These are phyloP conservation scores for Tetracladium setigerum DNA, from an alignment of 495 filamentous ascomycete species.

Conservation along the genomic window DNA sequence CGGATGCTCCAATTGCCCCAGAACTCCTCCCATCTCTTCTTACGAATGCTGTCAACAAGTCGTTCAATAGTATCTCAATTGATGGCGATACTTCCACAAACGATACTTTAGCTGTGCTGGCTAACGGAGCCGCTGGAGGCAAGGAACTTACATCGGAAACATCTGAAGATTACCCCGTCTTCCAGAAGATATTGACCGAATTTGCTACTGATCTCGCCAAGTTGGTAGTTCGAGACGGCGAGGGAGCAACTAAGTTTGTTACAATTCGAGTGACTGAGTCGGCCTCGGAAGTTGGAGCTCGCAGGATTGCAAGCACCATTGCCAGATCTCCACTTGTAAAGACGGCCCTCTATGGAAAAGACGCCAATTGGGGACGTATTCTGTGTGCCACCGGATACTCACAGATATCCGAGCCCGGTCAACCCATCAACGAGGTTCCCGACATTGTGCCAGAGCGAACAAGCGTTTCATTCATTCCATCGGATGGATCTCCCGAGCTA, in stretches of 20 bases:
- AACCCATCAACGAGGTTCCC: slow-evolving; percentile 43
- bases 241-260: slow-evolving; percentile 97
- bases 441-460: slow-evolving; percentile 75
- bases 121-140: slow-evolving; percentile 89
- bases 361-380: slow-evolving; percentile 98
- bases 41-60: slow-evolving; percentile 66
- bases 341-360: slow-evolving; percentile 91
- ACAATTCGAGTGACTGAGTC: slow-evolving; percentile 78
- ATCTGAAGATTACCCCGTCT: slow-evolving; percentile 55
- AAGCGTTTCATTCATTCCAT: slow-evolving; percentile 85
- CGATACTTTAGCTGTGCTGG: slow-evolving; percentile 88
- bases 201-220: slow-evolving; percentile 83
- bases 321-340: slow-evolving; percentile 94
- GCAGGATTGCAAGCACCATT: slow-evolving; percentile 75
- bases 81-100: slow-evolving; percentile 97
- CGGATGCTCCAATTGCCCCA: slow-evolving; percentile 77
- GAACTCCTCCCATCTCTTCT: slow-evolving; percentile 61
- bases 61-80: slow-evolving; percentile 95
- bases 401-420: slow-evolving; percentile 50
- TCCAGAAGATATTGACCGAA: slow-evolving; percentile 60
- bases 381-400: slow-evolving; percentile 93
- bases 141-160: slow-evolving; percentile 45
- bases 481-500: slow-evolving; percentile 71
- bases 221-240: slow-evolving; percentile 90
- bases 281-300: slow-evolving; percentile 54